These are phyloP conservation scores for Aspergillus arachidicola DNA, from an alignment of 2,329 filamentous ascomycete species.

Conservation along the genomic window DNA sequence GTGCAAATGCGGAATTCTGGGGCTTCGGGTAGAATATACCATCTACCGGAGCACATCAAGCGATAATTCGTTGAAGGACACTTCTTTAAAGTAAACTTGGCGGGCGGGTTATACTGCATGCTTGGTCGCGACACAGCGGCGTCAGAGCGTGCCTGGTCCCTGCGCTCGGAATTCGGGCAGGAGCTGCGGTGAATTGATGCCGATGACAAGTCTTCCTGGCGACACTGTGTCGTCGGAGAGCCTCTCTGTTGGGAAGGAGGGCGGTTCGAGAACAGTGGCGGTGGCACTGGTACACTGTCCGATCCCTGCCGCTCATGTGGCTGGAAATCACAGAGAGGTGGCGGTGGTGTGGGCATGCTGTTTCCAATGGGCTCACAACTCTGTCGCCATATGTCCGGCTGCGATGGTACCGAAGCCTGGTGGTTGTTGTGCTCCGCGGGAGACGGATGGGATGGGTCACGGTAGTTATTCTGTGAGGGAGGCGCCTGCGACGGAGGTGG, in stretches of 20 bases:
- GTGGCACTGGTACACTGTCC: neutral
- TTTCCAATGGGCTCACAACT: neutral
- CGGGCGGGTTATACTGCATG: neutral
- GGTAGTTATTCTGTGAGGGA: neutral
- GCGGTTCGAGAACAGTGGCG: neutral
- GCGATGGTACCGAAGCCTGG: neutral
- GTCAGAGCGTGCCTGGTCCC: neutral
- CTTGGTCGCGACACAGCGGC: neutral
- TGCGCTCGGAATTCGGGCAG: neutral
- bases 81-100: neutral
- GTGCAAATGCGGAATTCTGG: neutral
- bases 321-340: neutral
- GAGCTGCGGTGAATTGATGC: neutral
- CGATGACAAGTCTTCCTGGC: neutral
- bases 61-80: neutral
- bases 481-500: neutral
- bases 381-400: neutral
- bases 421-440: too few relatives aligned
- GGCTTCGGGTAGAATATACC: neutral
- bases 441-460: too few relatives aligned
- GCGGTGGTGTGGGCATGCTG: neutral
- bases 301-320: neutral
- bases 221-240: neutral
- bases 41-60: neutral
- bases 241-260: neutral